Evolutionary conservation across 257 asterid species (phyloP), one percentile per base, ranked within the genome.

Genomic region (Buddleja alternifolia): DNA sequence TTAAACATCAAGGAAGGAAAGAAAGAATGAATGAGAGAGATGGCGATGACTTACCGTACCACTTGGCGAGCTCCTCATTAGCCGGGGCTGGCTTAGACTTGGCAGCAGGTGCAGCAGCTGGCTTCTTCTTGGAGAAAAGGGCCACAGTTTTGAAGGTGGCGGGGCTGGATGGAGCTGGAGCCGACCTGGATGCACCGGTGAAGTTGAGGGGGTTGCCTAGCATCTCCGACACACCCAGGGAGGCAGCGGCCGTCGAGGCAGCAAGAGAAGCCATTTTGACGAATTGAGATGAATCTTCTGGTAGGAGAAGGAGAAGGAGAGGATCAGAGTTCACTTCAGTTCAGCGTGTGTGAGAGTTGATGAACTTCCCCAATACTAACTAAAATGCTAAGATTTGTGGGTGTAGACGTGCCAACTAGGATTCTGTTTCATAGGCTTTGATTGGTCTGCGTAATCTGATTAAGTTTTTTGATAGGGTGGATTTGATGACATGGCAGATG

Each of bases 41-140:
- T 14, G 54, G 11, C 9, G 25, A n/a, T 12, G 17, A 76, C 96
- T 80, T 67, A 92, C 98, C 98, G 65, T 90, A 93, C 98, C 98
- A 93, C 95, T 93, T 93, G 87, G 98, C 87, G 76, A 93, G 97
- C 93, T 93, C 98, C 15, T 90, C 96, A 70, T 78, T 66, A 6
- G 76, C 77, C 0, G 96, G 82, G 64, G 69, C 84, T 4, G 85
- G 47, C 83, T 92, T 92, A 48, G 92, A 21, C 75, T 89, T 91
- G 52, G 89, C 69, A 6, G 85, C 48, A 2, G 93, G 74, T 9
- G 89, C n/a, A n/a, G n/a, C 79, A 1, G 88, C 72, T 48, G 63
- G 14, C 75, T 82, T 79, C 88, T 88, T 88, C 89, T 85, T 90
- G 25, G 86, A 73, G 86, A 90, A 93, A 70, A 93, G 81, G 17